These are phyloP conservation scores for Styphnolobium japonicum DNA, from an alignment of 306 rosid species.

Conservation along the genomic window DNA sequence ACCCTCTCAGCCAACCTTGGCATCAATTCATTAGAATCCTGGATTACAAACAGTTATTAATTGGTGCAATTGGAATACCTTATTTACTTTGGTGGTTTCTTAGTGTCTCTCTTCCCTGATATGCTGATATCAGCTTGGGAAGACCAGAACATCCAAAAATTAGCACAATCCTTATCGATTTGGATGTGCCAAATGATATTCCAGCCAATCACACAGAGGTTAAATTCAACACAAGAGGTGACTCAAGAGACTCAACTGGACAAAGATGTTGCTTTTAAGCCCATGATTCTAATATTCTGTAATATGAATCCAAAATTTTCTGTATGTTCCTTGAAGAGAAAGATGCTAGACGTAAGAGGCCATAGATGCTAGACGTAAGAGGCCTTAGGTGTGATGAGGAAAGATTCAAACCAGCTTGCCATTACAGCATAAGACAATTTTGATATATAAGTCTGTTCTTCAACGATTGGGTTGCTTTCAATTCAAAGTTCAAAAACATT, in stretches of 20 bases:
- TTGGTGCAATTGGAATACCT: neutral
- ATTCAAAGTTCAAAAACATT: constrained; percentile 16
- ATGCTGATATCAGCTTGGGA: neutral
- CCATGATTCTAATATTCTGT: constrained; percentile 6
- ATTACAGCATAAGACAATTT: constrained; percentile 25
- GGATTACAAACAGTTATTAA: neutral
- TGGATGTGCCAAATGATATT: neutral
- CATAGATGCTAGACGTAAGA: neutral
- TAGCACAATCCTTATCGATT: neutral
- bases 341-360: constrained; percentile 13
- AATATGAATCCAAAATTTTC: neutral
- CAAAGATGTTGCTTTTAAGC: constrained; percentile 28
- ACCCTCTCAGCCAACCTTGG: neutral
- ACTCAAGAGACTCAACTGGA: constrained; percentile 31
- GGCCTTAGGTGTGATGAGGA: neutral
- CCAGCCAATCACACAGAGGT: neutral
- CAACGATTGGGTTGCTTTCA: constrained; percentile 12
- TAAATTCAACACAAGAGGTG: constrained; percentile 12
- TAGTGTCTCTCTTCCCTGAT: neutral
- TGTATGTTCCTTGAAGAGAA: neutral
- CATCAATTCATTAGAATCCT: neutral
- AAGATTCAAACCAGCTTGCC: constrained; percentile 16
- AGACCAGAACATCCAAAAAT: neutral
- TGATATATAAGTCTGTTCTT: neutral
- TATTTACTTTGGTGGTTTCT: neutral